These are phyloP conservation scores for Venturia aucupariae DNA, from an alignment of 2,329 filamentous ascomycete genomes.

Conservation along the genomic window DNA sequence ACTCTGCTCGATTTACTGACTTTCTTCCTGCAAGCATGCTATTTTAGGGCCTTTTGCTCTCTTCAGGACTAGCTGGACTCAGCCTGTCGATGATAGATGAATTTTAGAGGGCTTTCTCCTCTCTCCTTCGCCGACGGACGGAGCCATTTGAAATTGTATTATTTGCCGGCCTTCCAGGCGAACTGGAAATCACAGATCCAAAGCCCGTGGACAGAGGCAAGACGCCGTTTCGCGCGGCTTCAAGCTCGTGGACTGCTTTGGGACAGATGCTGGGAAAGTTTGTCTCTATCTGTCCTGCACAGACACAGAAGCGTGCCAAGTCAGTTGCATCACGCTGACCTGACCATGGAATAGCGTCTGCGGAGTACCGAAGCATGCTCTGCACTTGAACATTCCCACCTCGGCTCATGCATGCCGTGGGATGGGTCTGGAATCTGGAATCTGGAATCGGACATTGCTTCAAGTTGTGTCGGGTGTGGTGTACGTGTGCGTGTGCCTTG, in stretches of 20 bases:
- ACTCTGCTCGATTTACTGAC: not conserved
- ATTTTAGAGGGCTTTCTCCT: not conserved
- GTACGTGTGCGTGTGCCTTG: constrained; percentile 4
- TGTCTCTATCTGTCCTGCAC: too few relatives aligned
- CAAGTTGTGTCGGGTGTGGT: too few relatives aligned
- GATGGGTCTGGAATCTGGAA: not conserved
- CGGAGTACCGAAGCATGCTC: not conserved
- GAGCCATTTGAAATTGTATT: constrained; percentile 1
- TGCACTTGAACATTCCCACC: not conserved
- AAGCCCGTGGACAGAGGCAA: too few relatives aligned
- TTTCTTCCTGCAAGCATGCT: not conserved
- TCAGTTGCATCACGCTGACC: not conserved
- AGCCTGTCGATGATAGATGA: constrained; percentile 5
- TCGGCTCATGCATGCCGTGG: not conserved
- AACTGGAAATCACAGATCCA: too few relatives aligned
- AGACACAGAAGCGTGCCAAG: not conserved
- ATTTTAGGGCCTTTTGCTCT: not conserved
- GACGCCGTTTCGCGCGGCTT: not conserved
- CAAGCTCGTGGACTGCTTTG: not conserved
- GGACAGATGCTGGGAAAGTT: not conserved
- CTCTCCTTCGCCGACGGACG: not conserved
- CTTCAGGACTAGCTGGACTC: not conserved
- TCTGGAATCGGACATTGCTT: not conserved
- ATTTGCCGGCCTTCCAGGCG: not conserved
- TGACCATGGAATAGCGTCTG: too few relatives aligned